These are phyloP conservation scores for Acephala macrosclerotiorum DNA, from an alignment of 2,329 filamentous ascomycete species.

Conservation along the genomic window DNA sequence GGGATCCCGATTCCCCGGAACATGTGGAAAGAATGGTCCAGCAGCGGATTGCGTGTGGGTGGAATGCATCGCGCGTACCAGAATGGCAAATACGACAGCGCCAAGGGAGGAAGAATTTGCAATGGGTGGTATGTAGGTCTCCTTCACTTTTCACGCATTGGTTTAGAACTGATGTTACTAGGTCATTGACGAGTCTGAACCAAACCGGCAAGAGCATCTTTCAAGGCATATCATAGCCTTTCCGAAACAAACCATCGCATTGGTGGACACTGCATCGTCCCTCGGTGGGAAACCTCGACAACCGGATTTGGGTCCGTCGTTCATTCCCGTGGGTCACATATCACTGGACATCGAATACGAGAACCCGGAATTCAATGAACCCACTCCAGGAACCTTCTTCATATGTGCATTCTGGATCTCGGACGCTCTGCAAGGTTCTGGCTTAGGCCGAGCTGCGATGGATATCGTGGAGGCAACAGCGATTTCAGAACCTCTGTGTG, in stretches of 20 bases:
- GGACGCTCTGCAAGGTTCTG: slow-evolving; percentile 27
- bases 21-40: slow-evolving; percentile 50
- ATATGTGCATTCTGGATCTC: slow-evolving; percentile 39
- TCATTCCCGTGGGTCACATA: slow-evolving; percentile 41
- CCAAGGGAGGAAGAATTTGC: slow-evolving; percentile 28
- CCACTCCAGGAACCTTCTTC: slow-evolving; percentile 26
- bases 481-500: slow-evolving; percentile 27
- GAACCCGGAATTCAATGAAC: slow-evolving; percentile 13
- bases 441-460: slow-evolving; percentile 39
- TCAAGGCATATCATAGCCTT: slow-evolving; percentile 25
- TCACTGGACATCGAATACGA: slow-evolving; percentile 30
- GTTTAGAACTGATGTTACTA: slow-evolving; percentile 3
- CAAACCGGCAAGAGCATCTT: slow-evolving; percentile 10
- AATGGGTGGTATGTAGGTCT: slow-evolving; percentile 39
- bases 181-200: slow-evolving; percentile 19
- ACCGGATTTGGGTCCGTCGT: slow-evolving; percentile 18
- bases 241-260: slow-evolving; percentile 30
- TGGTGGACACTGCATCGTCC: slow-evolving; percentile 32
- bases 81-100: slow-evolving; percentile 30
- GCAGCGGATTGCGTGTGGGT: slow-evolving; percentile 54
- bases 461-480: slow-evolving; percentile 36
- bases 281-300: slow-evolving; percentile 23
- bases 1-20: slow-evolving; percentile 48
- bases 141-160: neutral
- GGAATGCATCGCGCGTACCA: slow-evolving; percentile 48